phyloP scores from a whole-genome alignment of 345 rosid genomes.

The Noccaea bulbosa region DNA sequence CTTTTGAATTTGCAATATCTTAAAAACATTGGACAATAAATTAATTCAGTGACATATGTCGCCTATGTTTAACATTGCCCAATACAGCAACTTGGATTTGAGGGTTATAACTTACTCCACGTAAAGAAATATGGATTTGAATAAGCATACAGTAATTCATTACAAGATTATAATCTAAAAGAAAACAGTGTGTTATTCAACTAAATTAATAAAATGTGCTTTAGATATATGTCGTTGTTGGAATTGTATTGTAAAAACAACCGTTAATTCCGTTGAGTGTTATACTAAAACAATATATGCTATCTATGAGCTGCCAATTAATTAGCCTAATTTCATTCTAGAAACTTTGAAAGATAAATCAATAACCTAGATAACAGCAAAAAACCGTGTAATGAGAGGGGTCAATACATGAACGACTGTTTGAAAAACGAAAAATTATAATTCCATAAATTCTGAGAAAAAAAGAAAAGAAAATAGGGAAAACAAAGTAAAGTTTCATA shows the following conservation, averaged over 20 bases:
- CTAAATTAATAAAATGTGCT: not conserved
- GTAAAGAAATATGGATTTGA: too few species aligned
- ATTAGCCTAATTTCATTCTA: not conserved
- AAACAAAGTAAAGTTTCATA: conserved; percentile 7
- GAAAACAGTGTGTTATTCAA: not conserved
- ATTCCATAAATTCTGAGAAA: conserved; percentile 12
- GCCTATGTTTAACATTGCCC: not conserved
- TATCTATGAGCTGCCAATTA: not conserved
- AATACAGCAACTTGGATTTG: conserved; percentile 5
- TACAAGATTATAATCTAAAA: not conserved
- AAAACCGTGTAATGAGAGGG: conserved; percentile 14
- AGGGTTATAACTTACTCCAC: not conserved
- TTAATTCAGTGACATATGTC: not conserved
- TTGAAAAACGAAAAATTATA: not conserved
- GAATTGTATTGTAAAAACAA: not conserved
- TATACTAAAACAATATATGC: not conserved
- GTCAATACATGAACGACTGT: conserved; percentile 26
- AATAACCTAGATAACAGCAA: conserved; percentile 7
- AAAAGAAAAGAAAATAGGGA: not conserved
- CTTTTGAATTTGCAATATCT: not conserved
- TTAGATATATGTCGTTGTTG: not conserved
- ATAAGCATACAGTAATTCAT: too few species aligned
- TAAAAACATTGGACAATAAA: not conserved
- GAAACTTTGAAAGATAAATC: conserved; percentile 5
- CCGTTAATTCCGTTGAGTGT: not conserved